Conservation (phyloP, 257 asterid species). For the Buddleja alternifolia region DNA sequence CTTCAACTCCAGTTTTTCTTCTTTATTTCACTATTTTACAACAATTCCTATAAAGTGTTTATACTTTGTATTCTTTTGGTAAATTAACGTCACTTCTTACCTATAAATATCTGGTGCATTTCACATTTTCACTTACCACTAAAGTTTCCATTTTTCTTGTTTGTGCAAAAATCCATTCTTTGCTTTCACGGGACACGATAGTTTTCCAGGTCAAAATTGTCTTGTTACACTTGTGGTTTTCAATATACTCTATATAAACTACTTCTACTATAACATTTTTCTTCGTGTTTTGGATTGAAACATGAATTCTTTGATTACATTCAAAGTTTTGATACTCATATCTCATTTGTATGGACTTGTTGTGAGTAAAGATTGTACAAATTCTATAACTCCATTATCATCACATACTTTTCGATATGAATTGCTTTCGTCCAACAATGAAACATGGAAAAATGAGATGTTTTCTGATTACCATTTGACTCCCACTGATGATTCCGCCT, state of each 20-base stretch:
- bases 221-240: no score
- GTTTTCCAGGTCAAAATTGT: conserved; percentile 24
- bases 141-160: conserved; percentile 4
- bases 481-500: conserved; percentile 82
- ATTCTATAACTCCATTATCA: conserved; percentile 43
- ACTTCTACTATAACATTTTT: no score
- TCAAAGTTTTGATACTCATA: conserved; percentile 27
- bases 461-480: conserved; percentile 70
- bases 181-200: conserved; percentile 44
- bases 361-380: conserved; percentile 68
- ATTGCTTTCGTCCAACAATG: conserved; percentile 59
- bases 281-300: conserved; percentile 1
- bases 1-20: not conserved
- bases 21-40: no score
- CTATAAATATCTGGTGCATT: no score
- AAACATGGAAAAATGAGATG: conserved; percentile 66
- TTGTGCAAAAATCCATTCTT: conserved; percentile 41
- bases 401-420: conserved; percentile 70
- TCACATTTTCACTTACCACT: not conserved
- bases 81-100: not conserved
- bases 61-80: no score
- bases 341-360: conserved; percentile 34
- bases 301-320: conserved; percentile 38
- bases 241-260: no score
- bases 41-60: no score